Evolutionary conservation across 1,139 yeast species (phyloP).

Genomic region (Geotrichum klebahnii): DNA sequence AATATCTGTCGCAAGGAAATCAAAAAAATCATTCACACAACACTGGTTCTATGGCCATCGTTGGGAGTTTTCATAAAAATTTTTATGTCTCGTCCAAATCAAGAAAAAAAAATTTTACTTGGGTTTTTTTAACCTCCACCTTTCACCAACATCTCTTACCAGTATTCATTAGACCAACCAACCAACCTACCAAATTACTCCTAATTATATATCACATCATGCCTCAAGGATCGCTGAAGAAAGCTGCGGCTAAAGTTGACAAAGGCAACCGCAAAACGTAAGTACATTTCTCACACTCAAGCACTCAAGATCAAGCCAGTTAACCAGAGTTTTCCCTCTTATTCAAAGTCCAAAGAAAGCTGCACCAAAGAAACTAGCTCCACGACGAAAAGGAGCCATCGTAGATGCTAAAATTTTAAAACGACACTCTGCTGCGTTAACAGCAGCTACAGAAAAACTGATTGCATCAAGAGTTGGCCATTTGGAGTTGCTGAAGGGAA

Average conservation of each 20-base stretch:
- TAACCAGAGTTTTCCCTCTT: not conserved
- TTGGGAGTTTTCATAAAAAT: too few relatives aligned
- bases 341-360: slow-evolving; percentile 68
- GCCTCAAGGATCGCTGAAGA: slow-evolving; percentile 58
- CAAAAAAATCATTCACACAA: too few relatives aligned
- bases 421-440: slow-evolving; percentile 62
- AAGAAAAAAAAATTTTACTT: too few relatives aligned
- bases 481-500: slow-evolving; percentile 82
- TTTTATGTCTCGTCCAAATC: too few relatives aligned
- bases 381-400: slow-evolving; percentile 54
- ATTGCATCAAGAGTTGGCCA: slow-evolving; percentile 93
- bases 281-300: not conserved
- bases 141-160: too few relatives aligned
- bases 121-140: too few relatives aligned
- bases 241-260: slow-evolving; percentile 28
- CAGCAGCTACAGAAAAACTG: slow-evolving; percentile 73
- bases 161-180: too few relatives aligned
- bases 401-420: slow-evolving; percentile 49
- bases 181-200: too few relatives aligned
- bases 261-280: slow-evolving; percentile 25
- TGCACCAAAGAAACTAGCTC: slow-evolving; percentile 69
- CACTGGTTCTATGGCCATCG: too few relatives aligned
- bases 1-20: too few relatives aligned
- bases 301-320: not conserved
- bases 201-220: too few relatives aligned